Conservation (phyloP, 805 yeast genomes). For the Candida incommunis region DNA sequence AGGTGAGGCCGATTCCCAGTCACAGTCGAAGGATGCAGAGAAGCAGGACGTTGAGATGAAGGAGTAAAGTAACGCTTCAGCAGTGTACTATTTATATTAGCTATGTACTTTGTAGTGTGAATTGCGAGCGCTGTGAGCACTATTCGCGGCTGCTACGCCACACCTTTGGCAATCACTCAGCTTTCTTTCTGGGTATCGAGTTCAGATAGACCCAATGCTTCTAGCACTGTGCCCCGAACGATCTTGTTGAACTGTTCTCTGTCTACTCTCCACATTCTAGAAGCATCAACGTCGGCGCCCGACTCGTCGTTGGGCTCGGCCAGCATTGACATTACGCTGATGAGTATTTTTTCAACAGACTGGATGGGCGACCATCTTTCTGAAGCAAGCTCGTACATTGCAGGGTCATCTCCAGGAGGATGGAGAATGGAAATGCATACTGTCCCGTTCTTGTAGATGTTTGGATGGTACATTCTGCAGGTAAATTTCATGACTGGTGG, state of each 20-base stretch:
- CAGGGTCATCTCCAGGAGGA: constrained; percentile 95
- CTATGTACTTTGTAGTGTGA: too few species aligned
- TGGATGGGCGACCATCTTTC: constrained; percentile 98
- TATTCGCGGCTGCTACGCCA: too few species aligned
- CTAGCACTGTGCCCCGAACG: constrained; percentile 54
- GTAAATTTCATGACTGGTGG: constrained; percentile 68
- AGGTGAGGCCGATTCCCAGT: neutral
- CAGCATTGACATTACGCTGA: constrained; percentile 89
- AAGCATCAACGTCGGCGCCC: constrained; percentile 77
- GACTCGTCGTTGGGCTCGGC: constrained; percentile 92
- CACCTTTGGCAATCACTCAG: too few species aligned
- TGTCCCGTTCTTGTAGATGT: constrained; percentile 83
- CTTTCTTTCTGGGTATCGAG: constrained; percentile 21
- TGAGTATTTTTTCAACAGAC: constrained; percentile 87
- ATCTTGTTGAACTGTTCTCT: constrained; percentile 49
- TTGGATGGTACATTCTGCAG: constrained; percentile 84
- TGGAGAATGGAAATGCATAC: constrained; percentile 93
- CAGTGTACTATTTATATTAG: too few species aligned
- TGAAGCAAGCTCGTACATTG: constrained; percentile 87
- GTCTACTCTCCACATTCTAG: constrained; percentile 84
- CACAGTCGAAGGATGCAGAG: neutral
- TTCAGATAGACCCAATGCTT: constrained; percentile 61
- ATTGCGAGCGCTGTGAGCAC: too few species aligned
- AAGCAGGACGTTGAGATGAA: neutral
- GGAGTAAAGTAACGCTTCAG: neutral